A percentile compares a stretch with the other conserved stretches of the same genome.
These are phyloP conservation scores for Colletotrichum magnum DNA, from an alignment of 2,329 filamentous ascomycete species.

Conservation along the genomic window DNA sequence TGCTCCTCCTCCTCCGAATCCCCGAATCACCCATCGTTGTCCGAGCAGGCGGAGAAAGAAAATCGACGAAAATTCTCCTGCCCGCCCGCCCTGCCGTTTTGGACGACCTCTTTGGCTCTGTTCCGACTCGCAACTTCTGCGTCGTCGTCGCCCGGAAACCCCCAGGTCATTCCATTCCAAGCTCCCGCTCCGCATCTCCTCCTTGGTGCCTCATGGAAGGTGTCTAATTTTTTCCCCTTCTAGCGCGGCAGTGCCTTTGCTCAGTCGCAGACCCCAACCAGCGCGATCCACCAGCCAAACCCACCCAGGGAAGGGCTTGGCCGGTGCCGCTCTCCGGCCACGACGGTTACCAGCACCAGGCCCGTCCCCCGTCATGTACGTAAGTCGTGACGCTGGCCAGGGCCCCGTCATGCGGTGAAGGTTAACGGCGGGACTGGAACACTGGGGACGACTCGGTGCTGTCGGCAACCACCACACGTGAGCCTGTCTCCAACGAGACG, in stretches of 20 bases:
- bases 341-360: conserved; percentile 1
- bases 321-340: conserved; percentile 34
- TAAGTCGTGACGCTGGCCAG: conserved; percentile 34
- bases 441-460: conserved; percentile 35
- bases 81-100: neutral
- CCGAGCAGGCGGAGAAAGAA: conserved; percentile 17
- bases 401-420: conserved; percentile 37
- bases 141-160: conserved; percentile 12
- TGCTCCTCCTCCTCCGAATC: conserved; percentile 7
- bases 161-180: neutral
- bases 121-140: neutral
- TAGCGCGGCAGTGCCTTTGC: neutral
- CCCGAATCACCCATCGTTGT: conserved; percentile 26
- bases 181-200: too few relatives aligned
- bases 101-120: neutral
- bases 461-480: conserved; percentile 38
- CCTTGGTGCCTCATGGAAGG: too few relatives aligned
- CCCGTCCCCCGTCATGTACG: conserved; percentile 34
- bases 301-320: conserved; percentile 30
- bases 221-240: neutral
- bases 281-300: conserved; percentile 8
- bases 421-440: conserved; percentile 36
- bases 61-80: conserved; percentile 19
- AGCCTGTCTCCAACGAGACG: conserved; percentile 36
- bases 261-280: neutral